A percentile compares a stretch with the other conserved stretches of the same genome.
phyloP scores from a whole-genome alignment of 1,284 basidiomycete genomes.

The Bjerkandera adusta region DNA sequence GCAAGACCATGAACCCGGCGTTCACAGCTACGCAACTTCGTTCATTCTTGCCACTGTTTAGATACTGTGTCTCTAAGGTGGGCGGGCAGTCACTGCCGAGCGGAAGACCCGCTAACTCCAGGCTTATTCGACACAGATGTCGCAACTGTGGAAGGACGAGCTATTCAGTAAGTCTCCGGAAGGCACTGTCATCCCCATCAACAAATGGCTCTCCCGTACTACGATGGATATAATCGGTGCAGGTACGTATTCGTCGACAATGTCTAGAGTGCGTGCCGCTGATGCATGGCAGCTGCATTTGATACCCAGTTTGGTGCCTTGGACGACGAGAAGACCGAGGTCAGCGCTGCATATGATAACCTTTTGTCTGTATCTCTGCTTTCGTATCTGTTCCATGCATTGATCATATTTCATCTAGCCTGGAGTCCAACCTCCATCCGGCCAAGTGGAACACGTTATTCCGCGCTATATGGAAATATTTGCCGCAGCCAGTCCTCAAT shows the following conservation, averaged over 20 bases:
- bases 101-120: background rate
- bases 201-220: conserved; percentile 15
- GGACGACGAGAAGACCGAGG: conserved; percentile 23
- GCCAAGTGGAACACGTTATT: background rate
- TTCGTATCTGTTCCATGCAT: too few species aligned
- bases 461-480: conserved; percentile 13
- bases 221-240: conserved; percentile 16
- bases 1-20: conserved; percentile 30
- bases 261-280: background rate
- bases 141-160: conserved; percentile 19
- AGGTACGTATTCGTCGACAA: conserved; percentile 1
- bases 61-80: conserved; percentile 13
- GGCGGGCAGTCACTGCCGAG: background rate
- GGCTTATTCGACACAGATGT: conserved; percentile 6
- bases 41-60: conserved; percentile 24
- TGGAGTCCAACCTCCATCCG: background rate
- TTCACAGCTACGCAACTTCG: conserved; percentile 27
- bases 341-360: conserved; percentile 26
- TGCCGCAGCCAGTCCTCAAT: conserved; percentile 23
- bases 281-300: conserved; percentile 19
- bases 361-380: conserved; percentile 28
- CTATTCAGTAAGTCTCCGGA: background rate
- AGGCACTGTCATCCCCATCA: conserved; percentile 7
- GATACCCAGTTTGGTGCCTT: conserved; percentile 29
- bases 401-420: background rate